These are phyloP conservation scores for Mycena capillaripes DNA, from an alignment of 768 basidiomycete genomes.

Conservation along the genomic window DNA sequence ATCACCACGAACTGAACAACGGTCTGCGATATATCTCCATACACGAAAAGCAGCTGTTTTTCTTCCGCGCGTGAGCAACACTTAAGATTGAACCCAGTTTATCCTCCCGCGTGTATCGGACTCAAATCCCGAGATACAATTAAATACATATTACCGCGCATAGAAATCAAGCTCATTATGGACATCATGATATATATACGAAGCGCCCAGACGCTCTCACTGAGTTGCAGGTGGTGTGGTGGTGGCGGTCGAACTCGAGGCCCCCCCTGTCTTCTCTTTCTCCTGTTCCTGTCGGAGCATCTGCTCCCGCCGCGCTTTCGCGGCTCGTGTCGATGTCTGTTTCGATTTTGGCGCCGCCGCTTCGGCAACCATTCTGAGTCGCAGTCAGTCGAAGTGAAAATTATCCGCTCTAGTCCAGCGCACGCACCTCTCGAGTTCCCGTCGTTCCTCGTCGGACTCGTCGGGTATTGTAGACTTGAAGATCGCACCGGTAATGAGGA, in stretches of 20 bases:
- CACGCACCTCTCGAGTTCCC: slow-evolving; percentile 89
- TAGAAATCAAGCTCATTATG: slow-evolving; percentile 21
- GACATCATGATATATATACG: slow-evolving; percentile 14
- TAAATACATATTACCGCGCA: not conserved
- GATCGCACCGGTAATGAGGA: slow-evolving; percentile 90
- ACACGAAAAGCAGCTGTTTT: too few species aligned
- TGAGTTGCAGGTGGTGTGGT: slow-evolving; percentile 21
- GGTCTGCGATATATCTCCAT: too few species aligned
- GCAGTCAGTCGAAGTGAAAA: not conserved
- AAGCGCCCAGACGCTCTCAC: not conserved
- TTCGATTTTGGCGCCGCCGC: slow-evolving; percentile 83
- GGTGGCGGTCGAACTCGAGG: slow-evolving; percentile 11
- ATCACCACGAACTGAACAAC: too few species aligned
- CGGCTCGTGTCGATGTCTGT: slow-evolving; percentile 53
- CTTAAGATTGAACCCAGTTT: too few species aligned
- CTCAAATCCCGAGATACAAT: not conserved
- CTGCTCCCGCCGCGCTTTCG: slow-evolving; percentile 57
- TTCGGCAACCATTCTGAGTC: slow-evolving; percentile 84
- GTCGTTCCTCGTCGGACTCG: slow-evolving; percentile 92
- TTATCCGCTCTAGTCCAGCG: slow-evolving; percentile 41
- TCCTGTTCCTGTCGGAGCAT: slow-evolving; percentile 52
- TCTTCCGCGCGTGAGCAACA: too few species aligned
- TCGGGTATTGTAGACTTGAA: slow-evolving; percentile 91
- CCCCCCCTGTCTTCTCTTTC: slow-evolving; percentile 29
- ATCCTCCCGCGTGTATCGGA: too few species aligned